phyloP scores from a whole-genome alignment of 768 basidiomycete species.

The Mycena galericulata region DNA sequence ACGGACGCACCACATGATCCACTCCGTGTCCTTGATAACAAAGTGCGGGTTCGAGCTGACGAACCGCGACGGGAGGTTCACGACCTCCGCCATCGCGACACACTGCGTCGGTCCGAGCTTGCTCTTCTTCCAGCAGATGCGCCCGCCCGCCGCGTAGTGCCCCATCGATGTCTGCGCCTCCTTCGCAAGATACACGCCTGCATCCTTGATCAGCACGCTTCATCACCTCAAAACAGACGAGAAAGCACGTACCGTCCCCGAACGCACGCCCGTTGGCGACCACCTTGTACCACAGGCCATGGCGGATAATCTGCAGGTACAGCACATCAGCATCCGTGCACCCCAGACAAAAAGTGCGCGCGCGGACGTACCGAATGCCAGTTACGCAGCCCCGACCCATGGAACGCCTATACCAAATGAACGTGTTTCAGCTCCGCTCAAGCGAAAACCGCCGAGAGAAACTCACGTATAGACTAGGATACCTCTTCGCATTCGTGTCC shows the following conservation, averaged over 20 bases:
- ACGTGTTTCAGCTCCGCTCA: neutral
- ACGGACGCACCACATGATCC: slow-evolving; percentile 72
- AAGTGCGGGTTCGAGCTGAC: slow-evolving; percentile 63
- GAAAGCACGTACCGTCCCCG: slow-evolving; percentile 62
- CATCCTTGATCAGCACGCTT: slow-evolving; percentile 7
- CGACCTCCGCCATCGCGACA: slow-evolving; percentile 72
- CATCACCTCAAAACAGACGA: neutral
- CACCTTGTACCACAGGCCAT: slow-evolving; percentile 74
- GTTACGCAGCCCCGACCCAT: slow-evolving; percentile 72
- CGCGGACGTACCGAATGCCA: slow-evolving; percentile 71
- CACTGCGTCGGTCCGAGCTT: slow-evolving; percentile 59
- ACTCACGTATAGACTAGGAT: slow-evolving; percentile 61
- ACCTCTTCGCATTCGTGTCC: slow-evolving; percentile 55
- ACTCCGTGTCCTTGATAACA: slow-evolving; percentile 72
- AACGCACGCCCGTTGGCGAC: slow-evolving; percentile 69
- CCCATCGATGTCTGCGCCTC: slow-evolving; percentile 64
- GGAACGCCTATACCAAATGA: slow-evolving; percentile 64
- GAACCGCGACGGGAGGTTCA: slow-evolving; percentile 69
- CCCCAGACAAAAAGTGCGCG: neutral
- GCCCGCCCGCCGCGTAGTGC: slow-evolving; percentile 50
- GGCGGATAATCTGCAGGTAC: slow-evolving; percentile 69
- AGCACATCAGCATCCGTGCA: neutral
- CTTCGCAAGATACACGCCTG: slow-evolving; percentile 78
- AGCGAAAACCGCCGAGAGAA: neutral
- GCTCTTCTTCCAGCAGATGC: slow-evolving; percentile 65